phyloP scores from a whole-genome alignment of 2,329 filamentous ascomycete genomes.

The Sarocladiaceae sp. region DNA sequence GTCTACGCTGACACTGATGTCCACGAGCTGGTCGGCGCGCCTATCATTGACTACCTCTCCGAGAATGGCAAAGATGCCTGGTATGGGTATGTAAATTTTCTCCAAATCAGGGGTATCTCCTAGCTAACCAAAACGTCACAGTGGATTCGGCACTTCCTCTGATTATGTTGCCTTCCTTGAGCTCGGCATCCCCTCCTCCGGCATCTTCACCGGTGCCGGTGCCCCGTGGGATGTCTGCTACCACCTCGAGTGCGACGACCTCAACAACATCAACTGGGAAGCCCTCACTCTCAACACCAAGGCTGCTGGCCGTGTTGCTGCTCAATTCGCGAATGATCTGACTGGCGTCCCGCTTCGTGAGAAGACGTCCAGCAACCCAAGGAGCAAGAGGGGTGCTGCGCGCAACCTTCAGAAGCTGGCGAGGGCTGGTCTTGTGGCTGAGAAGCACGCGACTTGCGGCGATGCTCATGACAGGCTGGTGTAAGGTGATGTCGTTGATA shows the following conservation, averaged over 20 bases:
- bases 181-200: slow-evolving; percentile 34
- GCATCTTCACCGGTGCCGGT: slow-evolving; percentile 36
- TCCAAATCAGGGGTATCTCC: neutral
- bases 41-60: slow-evolving; percentile 30
- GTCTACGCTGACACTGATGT: slow-evolving; percentile 36
- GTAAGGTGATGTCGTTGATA: too few relatives aligned
- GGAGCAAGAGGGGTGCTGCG: slow-evolving; percentile 13
- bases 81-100: slow-evolving; percentile 22
- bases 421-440: slow-evolving; percentile 1
- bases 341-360: slow-evolving; percentile 20
- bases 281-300: slow-evolving; percentile 26
- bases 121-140: slow-evolving; percentile 11
- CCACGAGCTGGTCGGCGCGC: slow-evolving; percentile 30
- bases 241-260: slow-evolving; percentile 29
- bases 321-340: slow-evolving; percentile 24
- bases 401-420: slow-evolving; percentile 14
- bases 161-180: slow-evolving; percentile 38
- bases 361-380: slow-evolving; percentile 17
- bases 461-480: slow-evolving; percentile 1
- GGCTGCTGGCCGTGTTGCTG: slow-evolving; percentile 43
- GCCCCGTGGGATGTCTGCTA: slow-evolving; percentile 24
- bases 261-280: slow-evolving; percentile 29
- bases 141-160: slow-evolving; percentile 31
- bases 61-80: slow-evolving; percentile 28
- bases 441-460: slow-evolving; percentile 11